Evolutionary conservation across 2,329 filamentous ascomycete species (phyloP), one percentile per base, ranked within the genome.

Genomic region (Colletotrichum limetticola): DNA sequence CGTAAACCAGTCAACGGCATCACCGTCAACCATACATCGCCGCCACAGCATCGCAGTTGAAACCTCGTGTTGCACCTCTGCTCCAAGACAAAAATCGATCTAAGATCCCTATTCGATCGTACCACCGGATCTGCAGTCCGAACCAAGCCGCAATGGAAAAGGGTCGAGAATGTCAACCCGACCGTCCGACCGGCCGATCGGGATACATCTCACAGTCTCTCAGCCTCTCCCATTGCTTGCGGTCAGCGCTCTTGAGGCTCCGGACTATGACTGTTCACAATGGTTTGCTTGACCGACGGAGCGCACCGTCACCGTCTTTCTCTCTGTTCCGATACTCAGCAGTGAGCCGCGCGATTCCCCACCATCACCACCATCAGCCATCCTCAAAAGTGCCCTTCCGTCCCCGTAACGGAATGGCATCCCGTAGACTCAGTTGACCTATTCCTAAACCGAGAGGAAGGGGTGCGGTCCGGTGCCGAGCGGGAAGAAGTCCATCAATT

Each of bases 221-320:
- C 52, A 24, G 22, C 52, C 52, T 55, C 28, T 30, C 9, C 14
- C 22, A 14, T 49, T n/a, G 8, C 19, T 8, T 19, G n/a, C 26
- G 35, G 14, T 14, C 37, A 62, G 12, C 42, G 16, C 37, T 52
- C 16, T 52, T 4, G 11, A 28, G 42, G 26, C 26, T 62, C 52
- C 26, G 14, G 37, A 42, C 37, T 42, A 42, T 42, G 1, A 35
- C 32, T 35, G 0, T 11, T 35, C 9, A 35, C 11, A 53, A 49
- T n/a, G 58, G 58, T 49, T 26, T 55, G 28, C 46, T 53, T 64
- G 16, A 56, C 52, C 62, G 52, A 65, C 62, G 52, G 62, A 65
- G 32, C 32, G 16, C 52, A 14, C 62, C 52, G 16, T 52, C 42
- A 49, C 42, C 42, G 42, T 63, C 42, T 62, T 26, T 42, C 57